Evolutionary conservation across 2,329 filamentous ascomycete genomes (phyloP).

Genomic region (Colletotrichum caudatum): DNA sequence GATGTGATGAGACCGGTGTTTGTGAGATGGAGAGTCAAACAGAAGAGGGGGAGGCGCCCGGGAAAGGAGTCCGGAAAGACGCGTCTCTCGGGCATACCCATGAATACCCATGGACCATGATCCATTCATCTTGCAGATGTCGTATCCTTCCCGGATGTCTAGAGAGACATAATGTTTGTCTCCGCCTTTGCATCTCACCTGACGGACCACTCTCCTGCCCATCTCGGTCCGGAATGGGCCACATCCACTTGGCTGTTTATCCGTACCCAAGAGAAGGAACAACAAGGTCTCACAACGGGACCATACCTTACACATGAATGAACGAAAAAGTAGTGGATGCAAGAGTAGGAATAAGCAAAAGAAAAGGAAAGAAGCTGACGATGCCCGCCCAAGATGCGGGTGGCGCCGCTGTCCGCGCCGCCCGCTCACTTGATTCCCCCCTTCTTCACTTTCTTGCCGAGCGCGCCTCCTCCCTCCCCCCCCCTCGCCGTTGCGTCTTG

Average conservation of each 20-base stretch:
- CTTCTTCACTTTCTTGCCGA: neutral
- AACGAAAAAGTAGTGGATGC: neutral
- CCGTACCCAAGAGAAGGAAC: conserved; percentile 10
- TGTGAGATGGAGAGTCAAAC: conserved; percentile 18
- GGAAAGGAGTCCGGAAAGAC: conserved; percentile 18
- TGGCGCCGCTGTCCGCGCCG: conserved; percentile 33
- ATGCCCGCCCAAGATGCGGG: conserved; percentile 22
- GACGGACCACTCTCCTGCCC: neutral
- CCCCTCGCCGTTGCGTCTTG: neutral
- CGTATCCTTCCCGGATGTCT: neutral
- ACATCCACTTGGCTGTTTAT: neutral
- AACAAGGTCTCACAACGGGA: neutral
- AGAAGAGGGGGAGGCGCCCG: neutral
- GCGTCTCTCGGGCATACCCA: conserved; percentile 13
- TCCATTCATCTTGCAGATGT: conserved; percentile 1
- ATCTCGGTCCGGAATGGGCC: neutral
- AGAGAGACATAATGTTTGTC: neutral
- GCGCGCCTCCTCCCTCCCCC: neutral
- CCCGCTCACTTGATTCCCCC: neutral
- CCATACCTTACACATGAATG: neutral
- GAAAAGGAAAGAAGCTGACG: neutral
- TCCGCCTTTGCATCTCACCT: conserved; percentile 6
- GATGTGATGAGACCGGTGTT: conserved; percentile 21
- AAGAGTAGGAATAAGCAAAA: neutral
- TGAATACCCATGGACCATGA: conserved; percentile 6